Percentiles rank a stretch among this genome's conserved stretches.
Evolutionary conservation across 768 basidiomycete genomes (phyloP).

Genomic region (Podaxis mareebaensis): DNA sequence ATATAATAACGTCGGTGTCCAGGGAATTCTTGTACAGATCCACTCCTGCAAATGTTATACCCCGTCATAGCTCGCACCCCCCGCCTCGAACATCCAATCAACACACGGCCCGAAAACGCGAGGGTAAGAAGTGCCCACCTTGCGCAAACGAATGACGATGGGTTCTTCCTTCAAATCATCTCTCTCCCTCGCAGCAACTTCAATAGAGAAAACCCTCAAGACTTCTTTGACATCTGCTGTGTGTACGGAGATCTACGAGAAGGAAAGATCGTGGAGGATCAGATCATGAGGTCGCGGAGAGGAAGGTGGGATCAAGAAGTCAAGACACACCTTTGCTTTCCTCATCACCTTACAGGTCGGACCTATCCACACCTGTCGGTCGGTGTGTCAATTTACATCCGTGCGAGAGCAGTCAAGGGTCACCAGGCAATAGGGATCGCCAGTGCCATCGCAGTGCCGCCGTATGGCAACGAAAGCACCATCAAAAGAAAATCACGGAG

Average conservation of each 20-base stretch:
- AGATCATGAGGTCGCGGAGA: slow-evolving; percentile 17
- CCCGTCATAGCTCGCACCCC: slow-evolving; percentile 88
- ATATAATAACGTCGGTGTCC: neutral
- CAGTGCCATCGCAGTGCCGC: neutral
- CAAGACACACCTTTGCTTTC: slow-evolving; percentile 73
- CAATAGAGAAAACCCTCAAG: slow-evolving; percentile 79
- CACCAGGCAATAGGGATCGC: slow-evolving; percentile 9
- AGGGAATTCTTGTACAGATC: neutral
- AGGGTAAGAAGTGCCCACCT: slow-evolving; percentile 46
- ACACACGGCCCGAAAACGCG: slow-evolving; percentile 7
- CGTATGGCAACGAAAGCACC: slow-evolving; percentile 4
- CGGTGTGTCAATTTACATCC: slow-evolving; percentile 2
- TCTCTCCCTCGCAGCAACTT: slow-evolving; percentile 81
- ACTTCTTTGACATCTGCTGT: slow-evolving; percentile 83
- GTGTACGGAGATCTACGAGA: slow-evolving; percentile 84
- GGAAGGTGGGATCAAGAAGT: slow-evolving; percentile 15
- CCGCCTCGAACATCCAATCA: slow-evolving; percentile 52
- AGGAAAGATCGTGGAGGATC: slow-evolving; percentile 27
- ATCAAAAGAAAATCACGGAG: slow-evolving; percentile 15
- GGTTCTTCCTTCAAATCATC: slow-evolving; percentile 88
- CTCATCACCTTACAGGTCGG: slow-evolving; percentile 85
- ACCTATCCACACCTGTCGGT: slow-evolving; percentile 72
- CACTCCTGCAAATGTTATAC: slow-evolving; percentile 41
- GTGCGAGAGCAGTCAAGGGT: slow-evolving; percentile 4
- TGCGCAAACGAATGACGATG: slow-evolving; percentile 78